Percentiles rank a stretch among this genome's conserved stretches.
Conservation (phyloP, 2,329 filamentous ascomycete species). For the Fusarium continuum region DNA sequence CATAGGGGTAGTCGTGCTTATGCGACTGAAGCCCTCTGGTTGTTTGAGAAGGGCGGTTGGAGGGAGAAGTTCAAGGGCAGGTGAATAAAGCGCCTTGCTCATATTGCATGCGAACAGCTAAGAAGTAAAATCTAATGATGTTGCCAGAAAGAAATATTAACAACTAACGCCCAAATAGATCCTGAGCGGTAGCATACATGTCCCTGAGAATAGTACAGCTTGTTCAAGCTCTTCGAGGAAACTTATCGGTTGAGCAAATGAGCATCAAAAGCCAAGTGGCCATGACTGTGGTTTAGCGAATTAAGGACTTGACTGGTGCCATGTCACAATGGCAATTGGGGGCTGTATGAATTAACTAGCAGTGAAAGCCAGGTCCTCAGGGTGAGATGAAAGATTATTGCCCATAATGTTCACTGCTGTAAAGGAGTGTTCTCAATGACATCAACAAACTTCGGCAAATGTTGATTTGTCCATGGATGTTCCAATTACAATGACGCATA, state of each 20-base stretch:
- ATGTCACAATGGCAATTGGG: conserved; percentile 9
- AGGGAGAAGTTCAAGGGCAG: conserved; percentile 69
- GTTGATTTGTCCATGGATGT: not conserved
- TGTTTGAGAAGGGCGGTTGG: conserved; percentile 78
- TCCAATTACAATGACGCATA: not conserved
- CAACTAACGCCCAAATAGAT: not conserved
- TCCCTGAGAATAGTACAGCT: not conserved
- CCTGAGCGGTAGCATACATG: not conserved
- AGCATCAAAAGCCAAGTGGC: not conserved
- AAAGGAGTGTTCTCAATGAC: not conserved
- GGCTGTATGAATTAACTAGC: not conserved
- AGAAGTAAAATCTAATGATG: not conserved
- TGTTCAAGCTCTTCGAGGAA: not conserved
- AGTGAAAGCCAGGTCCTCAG: no score
- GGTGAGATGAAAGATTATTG: no score
- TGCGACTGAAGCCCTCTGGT: conserved; percentile 89
- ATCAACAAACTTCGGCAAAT: not conserved
- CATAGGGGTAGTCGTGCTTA: conserved; percentile 85
- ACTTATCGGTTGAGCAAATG: not conserved
- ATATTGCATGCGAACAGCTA: not conserved
- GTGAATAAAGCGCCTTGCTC: conserved; percentile 40
- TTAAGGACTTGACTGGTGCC: conserved; percentile 8
- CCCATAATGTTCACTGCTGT: no score
- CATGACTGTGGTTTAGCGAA: not conserved
- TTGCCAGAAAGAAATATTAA: not conserved